Conservation (phyloP, 192 early-diverging fungal species). For the Podila minutissima region DNA sequence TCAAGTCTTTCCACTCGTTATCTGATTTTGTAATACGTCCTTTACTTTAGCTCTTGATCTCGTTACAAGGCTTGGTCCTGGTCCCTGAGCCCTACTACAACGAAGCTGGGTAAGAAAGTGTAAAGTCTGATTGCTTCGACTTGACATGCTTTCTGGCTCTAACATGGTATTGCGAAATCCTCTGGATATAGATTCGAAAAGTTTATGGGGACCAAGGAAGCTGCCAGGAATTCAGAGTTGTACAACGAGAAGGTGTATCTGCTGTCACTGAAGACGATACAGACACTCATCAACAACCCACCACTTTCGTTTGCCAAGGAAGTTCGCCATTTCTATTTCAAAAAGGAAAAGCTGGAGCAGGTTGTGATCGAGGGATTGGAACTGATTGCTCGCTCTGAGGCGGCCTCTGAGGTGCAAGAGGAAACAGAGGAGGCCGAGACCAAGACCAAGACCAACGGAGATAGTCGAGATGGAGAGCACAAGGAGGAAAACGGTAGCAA, state of each 20-base stretch:
- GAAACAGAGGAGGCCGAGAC: not conserved
- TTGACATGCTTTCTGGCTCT: not conserved
- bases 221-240: constrained; percentile 49
- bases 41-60: constrained; percentile 52
- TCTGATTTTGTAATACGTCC: not conserved
- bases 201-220: constrained; percentile 63
- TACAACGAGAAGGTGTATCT: constrained; percentile 71
- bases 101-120: constrained; percentile 58
- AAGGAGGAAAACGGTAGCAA: not conserved
- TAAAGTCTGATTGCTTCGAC: not conserved
- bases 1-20: not conserved
- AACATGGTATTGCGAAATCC: not conserved
- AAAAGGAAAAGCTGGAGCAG: constrained; percentile 29
- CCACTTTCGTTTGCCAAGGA: constrained; percentile 35
- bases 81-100: constrained; percentile 65
- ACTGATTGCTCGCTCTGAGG: constrained; percentile 33
- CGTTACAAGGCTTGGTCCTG: constrained; percentile 66
- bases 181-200: constrained; percentile 55
- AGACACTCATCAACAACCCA: constrained; percentile 44
- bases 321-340: constrained; percentile 40
- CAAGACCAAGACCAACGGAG: not conserved
- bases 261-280: constrained; percentile 53
- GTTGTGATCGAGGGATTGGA: constrained; percentile 48
- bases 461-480: not conserved
- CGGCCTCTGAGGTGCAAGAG: not conserved